Evolutionary conservation across 768 basidiomycete genomes (phyloP).

Genomic region (Artomyces pyxidatus): DNA sequence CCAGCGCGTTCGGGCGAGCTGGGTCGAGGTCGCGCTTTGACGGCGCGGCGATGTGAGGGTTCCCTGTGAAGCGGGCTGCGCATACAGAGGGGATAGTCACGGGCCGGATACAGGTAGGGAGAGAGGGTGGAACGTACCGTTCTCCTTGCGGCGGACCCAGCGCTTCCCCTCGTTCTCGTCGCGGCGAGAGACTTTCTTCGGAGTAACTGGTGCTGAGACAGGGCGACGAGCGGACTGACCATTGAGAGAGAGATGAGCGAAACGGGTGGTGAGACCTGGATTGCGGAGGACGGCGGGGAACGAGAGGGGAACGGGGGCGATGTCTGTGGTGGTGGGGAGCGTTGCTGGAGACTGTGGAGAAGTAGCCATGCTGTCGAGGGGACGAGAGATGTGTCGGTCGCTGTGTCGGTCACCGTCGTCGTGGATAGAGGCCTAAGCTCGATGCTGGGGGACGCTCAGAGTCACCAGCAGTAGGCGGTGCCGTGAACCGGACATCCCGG

Average conservation of each 20-base stretch:
- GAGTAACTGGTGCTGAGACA: slow-evolving; percentile 2
- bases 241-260: slow-evolving; percentile 44
- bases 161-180: slow-evolving; percentile 72
- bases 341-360: no score
- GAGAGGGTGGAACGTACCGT: slow-evolving; percentile 38
- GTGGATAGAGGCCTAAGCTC: no score
- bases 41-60: slow-evolving; percentile 65
- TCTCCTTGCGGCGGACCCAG: slow-evolving; percentile 69
- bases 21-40: slow-evolving; percentile 46
- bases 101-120: not conserved
- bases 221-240: not conserved
- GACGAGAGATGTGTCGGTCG: no score
- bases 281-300: slow-evolving; percentile 67
- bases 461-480: no score
- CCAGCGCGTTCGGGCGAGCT: slow-evolving; percentile 31
- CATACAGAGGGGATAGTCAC: no score
- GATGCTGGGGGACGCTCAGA: no score
- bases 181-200: slow-evolving; percentile 37
- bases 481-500: no score
- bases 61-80: slow-evolving; percentile 64
- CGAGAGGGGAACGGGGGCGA: slow-evolving; percentile 45
- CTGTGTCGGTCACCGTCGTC: no score
- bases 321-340: no score
- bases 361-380: no score
- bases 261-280: slow-evolving; percentile 42